Evolutionary conservation across 1,284 basidiomycete genomes (phyloP), one percentile per base, ranked within the genome.

Genomic region (Kalmanozyma brasiliensis): DNA sequence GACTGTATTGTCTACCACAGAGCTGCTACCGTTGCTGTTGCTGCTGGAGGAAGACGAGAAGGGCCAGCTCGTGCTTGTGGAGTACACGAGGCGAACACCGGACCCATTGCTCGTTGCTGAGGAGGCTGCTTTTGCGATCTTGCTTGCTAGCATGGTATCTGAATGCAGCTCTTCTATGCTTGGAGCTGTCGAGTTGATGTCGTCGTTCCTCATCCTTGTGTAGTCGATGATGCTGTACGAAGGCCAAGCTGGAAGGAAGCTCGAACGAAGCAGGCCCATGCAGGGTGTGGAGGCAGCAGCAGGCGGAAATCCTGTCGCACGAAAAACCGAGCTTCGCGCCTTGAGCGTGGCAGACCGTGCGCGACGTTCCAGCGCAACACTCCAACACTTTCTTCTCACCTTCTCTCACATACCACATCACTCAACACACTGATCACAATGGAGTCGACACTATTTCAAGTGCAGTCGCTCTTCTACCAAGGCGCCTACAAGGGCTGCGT

Each of bases 391-490:
- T 20, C 32, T 35, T 32, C 30, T 17, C 48, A 13, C 38, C 30
- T 36, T 44, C 29, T 35, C 37, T 26, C 19, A n/a, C 23, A 20
- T n/a, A 35, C 40, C 35, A 14, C 2, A 7, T 17, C 13, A 10
- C 8, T 13, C 26, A 19, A 32, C 34, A 41, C n/a, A 22, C 5
- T n/a, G 3, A 8, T 13, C 47, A 63, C 26, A 8, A 72, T 77
- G 73, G 70, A 72, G 33, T 57, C 73, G 17, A 56, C 59, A 19
- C 62, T 72, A 5, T 79, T 74, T 45, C 62, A 77, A 47, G 65
- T 77, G 13, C 78, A 81, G 59, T 71, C 71, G 32, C 74, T 80
- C 45, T 81, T 78, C 58, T 80, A 81, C 43, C 79, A 80, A 52
- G 76, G 73, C 48, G 78, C 79, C 22, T 80, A 80, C 42, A 38